Conservation (phyloP, 306 rosid species). For the Biancaea sappan region DNA sequence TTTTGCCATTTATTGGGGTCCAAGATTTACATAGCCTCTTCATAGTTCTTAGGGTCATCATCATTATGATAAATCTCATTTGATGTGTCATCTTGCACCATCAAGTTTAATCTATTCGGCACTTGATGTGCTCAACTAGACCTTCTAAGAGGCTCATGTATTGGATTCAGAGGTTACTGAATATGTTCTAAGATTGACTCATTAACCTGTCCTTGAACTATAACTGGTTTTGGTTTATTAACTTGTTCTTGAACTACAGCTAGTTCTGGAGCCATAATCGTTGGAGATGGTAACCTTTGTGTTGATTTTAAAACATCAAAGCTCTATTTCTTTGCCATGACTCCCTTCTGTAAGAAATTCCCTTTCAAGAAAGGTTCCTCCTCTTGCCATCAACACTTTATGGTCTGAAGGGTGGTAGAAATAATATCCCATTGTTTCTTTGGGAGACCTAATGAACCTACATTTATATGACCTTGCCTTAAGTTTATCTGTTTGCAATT, state of each 20-base stretch:
- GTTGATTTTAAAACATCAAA: neutral
- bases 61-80: neutral
- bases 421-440: neutral
- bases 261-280: neutral
- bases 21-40: slow-evolving; percentile 4
- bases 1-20: neutral
- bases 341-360: neutral
- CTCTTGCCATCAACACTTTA: neutral
- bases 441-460: neutral
- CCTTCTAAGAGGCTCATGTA: neutral
- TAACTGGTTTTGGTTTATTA: too few relatives aligned
- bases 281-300: too few relatives aligned
- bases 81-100: neutral
- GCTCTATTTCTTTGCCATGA: neutral
- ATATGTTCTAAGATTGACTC: neutral
- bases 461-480: neutral
- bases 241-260: too few relatives aligned
- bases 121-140: neutral
- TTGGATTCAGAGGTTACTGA: neutral
- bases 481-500: neutral
- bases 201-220: neutral
- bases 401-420: neutral
- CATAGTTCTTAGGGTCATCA: too few relatives aligned
- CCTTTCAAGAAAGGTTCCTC: slow-evolving; percentile 3
- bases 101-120: neutral